Base-by-base conservation (phyloP, 2,329 filamentous ascomycete species). In the Colletotrichum tabaci region DNA sequence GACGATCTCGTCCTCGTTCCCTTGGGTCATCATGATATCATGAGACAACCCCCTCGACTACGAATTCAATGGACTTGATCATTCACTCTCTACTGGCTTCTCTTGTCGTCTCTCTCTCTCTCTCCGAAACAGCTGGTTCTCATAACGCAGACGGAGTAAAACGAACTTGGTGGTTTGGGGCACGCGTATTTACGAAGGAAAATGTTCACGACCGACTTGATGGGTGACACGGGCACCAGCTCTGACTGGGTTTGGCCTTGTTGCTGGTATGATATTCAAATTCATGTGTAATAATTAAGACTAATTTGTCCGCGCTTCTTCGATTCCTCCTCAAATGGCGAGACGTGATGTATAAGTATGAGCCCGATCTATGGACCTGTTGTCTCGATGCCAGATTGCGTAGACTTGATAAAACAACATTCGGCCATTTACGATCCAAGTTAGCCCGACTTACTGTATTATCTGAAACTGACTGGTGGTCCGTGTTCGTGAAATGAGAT, bases 271-370 rank as follows among this genome's bases (percentile, higher is more conserved):
- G 47, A 65, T 66, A 61, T 66, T 72, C 61, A 44, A 40, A 42
- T 65, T 65, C 66, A 56, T 40, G 50, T 71, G 66, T 70, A 72
- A 72, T 70, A 61, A 70, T 71, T 71, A 57, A 70, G 55, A 61
- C 15, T 70, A 66, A 70, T 71, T 61, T 38, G 30, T 50, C 30
- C 21, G 30, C 21, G 9, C 21, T 64, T n/a, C 12, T 47, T 47
- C 6, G 5, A 16, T n/a, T 16, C 30, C 8, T 35, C 30, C 2
- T 35, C 30, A 35, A 35, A 35, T 9, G 30, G 30, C 10, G 8
- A 35, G 30, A 9, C 9, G 8, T 35, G 30, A 9, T 35, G 9
- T 35, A 9, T 35, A 35, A 35, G 30, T 10, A 35, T 35, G 8
- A 8, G 30, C 8, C 30, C 30, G 30, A 10, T 1, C 30, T 2